phyloP scores from a whole-genome alignment of 2,329 filamentous ascomycete species.

The Fusarium sp. region DNA sequence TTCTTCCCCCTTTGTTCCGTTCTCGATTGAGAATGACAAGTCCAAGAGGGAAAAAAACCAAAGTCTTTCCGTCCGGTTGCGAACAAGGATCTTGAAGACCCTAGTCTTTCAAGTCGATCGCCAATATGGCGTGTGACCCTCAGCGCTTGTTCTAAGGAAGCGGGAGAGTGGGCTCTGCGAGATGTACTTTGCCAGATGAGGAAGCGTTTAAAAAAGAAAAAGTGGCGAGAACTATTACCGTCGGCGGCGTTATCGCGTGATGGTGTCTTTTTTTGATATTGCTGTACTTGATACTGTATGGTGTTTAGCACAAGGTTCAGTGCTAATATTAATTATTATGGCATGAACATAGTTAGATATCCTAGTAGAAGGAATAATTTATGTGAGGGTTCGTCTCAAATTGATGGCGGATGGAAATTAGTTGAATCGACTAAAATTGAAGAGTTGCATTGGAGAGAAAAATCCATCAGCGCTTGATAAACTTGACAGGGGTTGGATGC shows the following conservation, averaged over 20 bases:
- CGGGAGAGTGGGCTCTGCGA: constrained; percentile 35
- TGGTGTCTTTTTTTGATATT: background rate
- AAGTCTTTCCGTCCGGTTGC: background rate
- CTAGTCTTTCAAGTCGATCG: constrained; percentile 35
- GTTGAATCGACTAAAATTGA: constrained; percentile 20
- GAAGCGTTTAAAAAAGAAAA: constrained; percentile 31
- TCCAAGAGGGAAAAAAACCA: background rate
- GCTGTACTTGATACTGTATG: background rate
- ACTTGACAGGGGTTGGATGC: constrained; percentile 33
- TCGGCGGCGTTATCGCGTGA: constrained; percentile 27
- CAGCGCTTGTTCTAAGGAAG: constrained; percentile 37
- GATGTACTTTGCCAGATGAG: constrained; percentile 39
- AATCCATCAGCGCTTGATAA: constrained; percentile 25
- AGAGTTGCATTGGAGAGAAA: constrained; percentile 25
- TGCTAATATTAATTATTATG: constrained; percentile 3
- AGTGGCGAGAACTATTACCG: constrained; percentile 27
- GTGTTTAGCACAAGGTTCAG: background rate
- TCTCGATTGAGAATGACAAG: constrained; percentile 4
- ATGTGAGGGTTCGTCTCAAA: constrained; percentile 7
- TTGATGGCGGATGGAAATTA: constrained; percentile 20
- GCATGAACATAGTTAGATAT: constrained; percentile 4
- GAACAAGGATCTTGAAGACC: constrained; percentile 37
- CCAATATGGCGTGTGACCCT: constrained; percentile 41
- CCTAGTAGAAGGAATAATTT: background rate
- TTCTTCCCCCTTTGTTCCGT: background rate